Evolutionary conservation across 805 yeast genomes (phyloP).

Genomic region (Martiniozyma abietophila): DNA sequence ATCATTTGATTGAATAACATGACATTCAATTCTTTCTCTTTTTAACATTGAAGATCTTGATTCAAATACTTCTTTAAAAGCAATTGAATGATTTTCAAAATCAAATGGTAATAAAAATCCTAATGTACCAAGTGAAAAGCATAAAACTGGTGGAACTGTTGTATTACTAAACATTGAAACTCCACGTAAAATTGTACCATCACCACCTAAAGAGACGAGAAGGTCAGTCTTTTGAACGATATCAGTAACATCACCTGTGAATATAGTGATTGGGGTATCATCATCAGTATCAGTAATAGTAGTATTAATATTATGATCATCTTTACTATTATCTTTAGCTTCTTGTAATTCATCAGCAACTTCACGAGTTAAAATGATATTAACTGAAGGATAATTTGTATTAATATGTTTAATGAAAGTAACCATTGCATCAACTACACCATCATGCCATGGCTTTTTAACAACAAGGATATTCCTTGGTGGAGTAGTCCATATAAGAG

Average conservation of each 20-base stretch:
- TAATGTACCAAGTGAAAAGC: conserved; percentile 83
- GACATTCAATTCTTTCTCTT: conserved; percentile 73
- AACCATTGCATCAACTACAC: conserved; percentile 58
- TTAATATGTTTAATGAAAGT: conserved; percentile 55
- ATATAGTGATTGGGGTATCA: conserved; percentile 25
- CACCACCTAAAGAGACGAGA: conserved; percentile 89
- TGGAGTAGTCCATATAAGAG: conserved; percentile 62
- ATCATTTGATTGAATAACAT: conserved; percentile 31
- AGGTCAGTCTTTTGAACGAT: conserved; percentile 65
- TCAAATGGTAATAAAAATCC: conserved; percentile 89
- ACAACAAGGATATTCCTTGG: conserved; percentile 69
- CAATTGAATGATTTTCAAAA: conserved; percentile 46
- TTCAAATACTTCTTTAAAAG: conserved; percentile 57
- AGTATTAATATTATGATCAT: neutral
- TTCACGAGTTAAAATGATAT: conserved; percentile 68
- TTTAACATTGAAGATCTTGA: conserved; percentile 66
- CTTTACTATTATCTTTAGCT: conserved; percentile 4
- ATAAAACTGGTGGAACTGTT: conserved; percentile 78
- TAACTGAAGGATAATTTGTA: conserved; percentile 54
- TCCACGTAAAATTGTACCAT: conserved; percentile 84
- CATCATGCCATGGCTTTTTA: conserved; percentile 72
- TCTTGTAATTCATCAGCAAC: conserved; percentile 56
- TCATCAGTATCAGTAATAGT: conserved; percentile 2
- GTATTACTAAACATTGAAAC: conserved; percentile 66
- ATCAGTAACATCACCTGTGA: conserved; percentile 49